Evolutionary conservation across 1,139 yeast genomes (phyloP).

Genomic region (Geotrichum macrosporum): DNA sequence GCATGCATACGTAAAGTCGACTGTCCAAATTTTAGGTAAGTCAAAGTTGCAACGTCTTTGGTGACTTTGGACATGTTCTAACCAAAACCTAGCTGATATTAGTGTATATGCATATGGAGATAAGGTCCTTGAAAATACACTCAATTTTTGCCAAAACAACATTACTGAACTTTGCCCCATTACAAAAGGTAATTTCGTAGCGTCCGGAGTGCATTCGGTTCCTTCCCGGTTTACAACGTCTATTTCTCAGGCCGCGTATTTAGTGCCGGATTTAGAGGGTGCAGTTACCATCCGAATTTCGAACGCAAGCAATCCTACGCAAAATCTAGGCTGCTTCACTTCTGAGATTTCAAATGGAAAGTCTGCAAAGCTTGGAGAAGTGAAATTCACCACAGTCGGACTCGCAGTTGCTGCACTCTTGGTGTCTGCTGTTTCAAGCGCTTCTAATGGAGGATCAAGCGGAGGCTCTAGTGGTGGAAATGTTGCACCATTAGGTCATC

Average conservation of each 20-base stretch:
- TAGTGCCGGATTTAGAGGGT: slow-evolving; percentile 37
- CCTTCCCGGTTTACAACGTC: slow-evolving; percentile 30
- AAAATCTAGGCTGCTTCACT: slow-evolving; percentile 33
- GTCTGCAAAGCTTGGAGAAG: slow-evolving; percentile 28
- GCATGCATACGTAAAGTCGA: slow-evolving; percentile 24
- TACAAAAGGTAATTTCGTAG: slow-evolving; percentile 27
- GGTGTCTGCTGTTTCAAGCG: slow-evolving; percentile 26
- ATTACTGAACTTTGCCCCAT: slow-evolving; percentile 35
- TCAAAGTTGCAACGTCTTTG: too few relatives aligned
- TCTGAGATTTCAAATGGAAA: slow-evolving; percentile 35
- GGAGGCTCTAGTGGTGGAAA: slow-evolving; percentile 19
- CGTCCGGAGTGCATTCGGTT: slow-evolving; percentile 31
- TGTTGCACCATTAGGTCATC: slow-evolving; percentile 11
- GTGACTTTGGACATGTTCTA: too few relatives aligned
- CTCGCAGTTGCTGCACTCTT: slow-evolving; percentile 34
- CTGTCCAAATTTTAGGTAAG: slow-evolving; percentile 25
- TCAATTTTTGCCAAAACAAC: slow-evolving; percentile 32
- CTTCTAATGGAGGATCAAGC: slow-evolving; percentile 23
- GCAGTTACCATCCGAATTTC: slow-evolving; percentile 28
- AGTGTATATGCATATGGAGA: slow-evolving; percentile 33
- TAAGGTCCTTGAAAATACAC: slow-evolving; percentile 28
- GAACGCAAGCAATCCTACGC: slow-evolving; percentile 27
- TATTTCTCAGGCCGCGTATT: slow-evolving; percentile 33
- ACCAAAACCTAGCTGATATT: slow-evolving; percentile 24
- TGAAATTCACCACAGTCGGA: slow-evolving; percentile 31